Evolutionary conservation across 345 rosid species (phyloP), one percentile per base, ranked within the genome.

Genomic region (Trapa bicornis): DNA sequence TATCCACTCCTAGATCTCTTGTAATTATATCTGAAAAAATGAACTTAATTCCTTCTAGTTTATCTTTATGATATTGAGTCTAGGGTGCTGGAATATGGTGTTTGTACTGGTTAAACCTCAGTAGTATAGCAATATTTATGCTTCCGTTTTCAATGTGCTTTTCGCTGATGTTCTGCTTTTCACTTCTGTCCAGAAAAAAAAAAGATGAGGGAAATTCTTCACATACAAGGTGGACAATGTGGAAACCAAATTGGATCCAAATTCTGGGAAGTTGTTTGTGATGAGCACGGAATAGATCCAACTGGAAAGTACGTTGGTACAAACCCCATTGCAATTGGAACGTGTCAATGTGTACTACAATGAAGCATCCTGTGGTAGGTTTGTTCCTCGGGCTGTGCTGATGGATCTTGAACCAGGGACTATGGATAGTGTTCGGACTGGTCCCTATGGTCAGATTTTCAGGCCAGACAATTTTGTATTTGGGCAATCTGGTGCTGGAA

Each of bases 171-270:
- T 15, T 50, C 56, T 16, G 22, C 16, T 50, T 17, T 50, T 50
- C 56, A 16, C 56, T 50, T 50, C 13, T 50, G 56, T 50, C 22
- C 56, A 50, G 56, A 29, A 29, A 50, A 50, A 50, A 5, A n/a
- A n/a, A n/a, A n/a, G n/a, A 50, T 50, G 56, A 50, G 56, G 56
- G 56, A 50, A 50, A 50, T 50, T 50, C 56, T 50, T 50, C 56
- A 50, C 22, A 14, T 50, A 5, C 56, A 50, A 15, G 56, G 56
- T 16, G 56, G 56, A 50, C 56, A 50, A 17, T 50, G 56, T 17
- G 56, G 56, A 15, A 50, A 50, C 56, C 56, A 50, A 29, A 50
- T 50, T 15, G 56, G 56, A 50, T 15, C 56, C 56, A 50, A 50
- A 29, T 50, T 50, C 56, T 17, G 56, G 56, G 56, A 50, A 50